Percentiles rank a stretch among this genome's conserved stretches.
Evolutionary conservation across 1,284 basidiomycete genomes (phyloP).

Genomic region (Xerocomus minutiporus): DNA sequence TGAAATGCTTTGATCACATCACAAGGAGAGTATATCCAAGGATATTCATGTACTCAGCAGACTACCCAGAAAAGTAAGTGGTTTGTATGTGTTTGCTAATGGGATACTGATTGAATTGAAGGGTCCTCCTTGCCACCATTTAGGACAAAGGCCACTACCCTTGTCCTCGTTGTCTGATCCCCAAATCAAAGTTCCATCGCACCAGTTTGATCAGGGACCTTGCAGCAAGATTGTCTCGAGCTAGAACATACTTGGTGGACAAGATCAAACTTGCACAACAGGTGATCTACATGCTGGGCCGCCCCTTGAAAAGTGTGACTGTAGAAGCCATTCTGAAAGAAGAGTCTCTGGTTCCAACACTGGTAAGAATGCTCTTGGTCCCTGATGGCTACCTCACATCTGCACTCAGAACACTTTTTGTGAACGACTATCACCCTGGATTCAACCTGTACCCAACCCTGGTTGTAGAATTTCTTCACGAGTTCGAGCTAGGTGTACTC

Average conservation of each 20-base stretch:
- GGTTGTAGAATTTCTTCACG: neutral
- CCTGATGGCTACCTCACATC: too few relatives aligned
- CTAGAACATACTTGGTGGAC: neutral
- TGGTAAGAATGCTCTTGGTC: neutral
- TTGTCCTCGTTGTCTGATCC: neutral
- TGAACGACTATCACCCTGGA: too few relatives aligned
- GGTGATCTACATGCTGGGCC: neutral
- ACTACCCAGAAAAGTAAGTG: neutral
- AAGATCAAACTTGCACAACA: neutral
- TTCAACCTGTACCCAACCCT: neutral
- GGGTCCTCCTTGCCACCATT: neutral
- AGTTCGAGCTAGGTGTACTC: neutral
- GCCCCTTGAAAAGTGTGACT: neutral
- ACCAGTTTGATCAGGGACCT: neutral
- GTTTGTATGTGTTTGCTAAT: neutral
- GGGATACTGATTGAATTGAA: neutral
- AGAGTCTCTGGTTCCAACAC: neutral
- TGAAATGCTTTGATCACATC: slow-evolving; percentile 4
- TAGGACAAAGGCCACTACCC: neutral
- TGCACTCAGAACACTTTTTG: neutral
- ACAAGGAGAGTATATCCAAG: too few relatives aligned
- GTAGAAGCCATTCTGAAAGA: neutral
- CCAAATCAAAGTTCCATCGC: neutral
- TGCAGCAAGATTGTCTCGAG: neutral
- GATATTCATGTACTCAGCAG: neutral